Conservation (phyloP, 306 rosid species). For the Cucumis hystrix region DNA sequence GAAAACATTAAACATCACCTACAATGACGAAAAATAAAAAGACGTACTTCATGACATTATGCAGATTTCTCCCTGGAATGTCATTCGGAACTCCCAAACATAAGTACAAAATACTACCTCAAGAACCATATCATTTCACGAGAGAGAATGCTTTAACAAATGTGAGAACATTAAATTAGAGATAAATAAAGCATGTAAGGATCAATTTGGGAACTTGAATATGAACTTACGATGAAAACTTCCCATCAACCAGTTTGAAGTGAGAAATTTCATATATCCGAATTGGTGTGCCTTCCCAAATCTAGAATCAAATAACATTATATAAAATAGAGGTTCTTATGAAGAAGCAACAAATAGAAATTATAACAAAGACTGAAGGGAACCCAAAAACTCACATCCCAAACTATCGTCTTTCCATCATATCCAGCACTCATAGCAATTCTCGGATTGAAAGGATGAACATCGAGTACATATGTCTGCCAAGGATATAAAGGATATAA, state of each 20-base stretch:
- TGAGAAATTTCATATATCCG: constrained; percentile 59
- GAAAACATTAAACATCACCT: background rate
- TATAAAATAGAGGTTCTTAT: background rate
- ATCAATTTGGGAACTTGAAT: background rate
- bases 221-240: constrained; percentile 91
- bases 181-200: background rate
- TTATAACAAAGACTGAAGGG: constrained; percentile 12
- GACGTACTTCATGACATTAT: background rate
- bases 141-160: background rate
- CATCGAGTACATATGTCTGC: constrained; percentile 97
- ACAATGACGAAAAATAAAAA: background rate
- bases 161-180: background rate
- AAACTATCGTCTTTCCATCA: constrained; percentile 90
- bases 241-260: constrained; percentile 91
- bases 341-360: constrained; percentile 5
- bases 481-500: constrained; percentile 17
- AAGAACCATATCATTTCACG: background rate
- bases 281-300: constrained; percentile 97
- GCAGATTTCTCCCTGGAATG: background rate
- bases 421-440: constrained; percentile 99
- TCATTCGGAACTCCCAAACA: background rate
- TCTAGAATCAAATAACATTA: constrained; percentile 29
- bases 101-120: background rate
- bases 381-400: constrained; percentile 81
- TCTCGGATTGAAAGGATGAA: constrained; percentile 97